These are phyloP conservation scores for Deinandra increscens DNA, from an alignment of 129 eudicot species.

Conservation along the genomic window DNA sequence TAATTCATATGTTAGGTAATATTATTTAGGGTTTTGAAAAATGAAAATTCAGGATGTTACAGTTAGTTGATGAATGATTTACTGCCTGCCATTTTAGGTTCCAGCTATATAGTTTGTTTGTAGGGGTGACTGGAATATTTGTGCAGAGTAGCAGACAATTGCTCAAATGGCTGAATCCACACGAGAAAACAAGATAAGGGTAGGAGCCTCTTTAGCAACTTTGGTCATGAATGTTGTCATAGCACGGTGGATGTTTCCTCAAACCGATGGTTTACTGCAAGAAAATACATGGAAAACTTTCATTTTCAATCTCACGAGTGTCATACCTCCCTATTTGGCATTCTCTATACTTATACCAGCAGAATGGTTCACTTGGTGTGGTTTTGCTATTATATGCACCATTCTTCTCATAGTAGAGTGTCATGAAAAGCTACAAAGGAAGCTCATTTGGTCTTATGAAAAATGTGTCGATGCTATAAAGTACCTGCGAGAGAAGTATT, in stretches of 20 bases:
- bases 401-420: background rate
- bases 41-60: no score
- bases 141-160: conserved; percentile 7
- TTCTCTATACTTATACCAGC: conserved; percentile 15
- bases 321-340: background rate
- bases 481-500: background rate
- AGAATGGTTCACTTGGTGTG: conserved; percentile 18
- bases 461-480: background rate
- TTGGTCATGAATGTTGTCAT: background rate
- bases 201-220: background rate
- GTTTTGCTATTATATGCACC: background rate
- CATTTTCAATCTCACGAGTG: background rate
- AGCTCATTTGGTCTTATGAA: background rate
- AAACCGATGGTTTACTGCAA: background rate
- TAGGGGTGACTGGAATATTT: conserved; percentile 8
- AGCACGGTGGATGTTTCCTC: background rate
- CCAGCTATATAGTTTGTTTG: background rate
- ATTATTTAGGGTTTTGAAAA: no score
- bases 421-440: background rate
- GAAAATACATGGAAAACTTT: background rate
- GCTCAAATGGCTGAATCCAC: background rate
- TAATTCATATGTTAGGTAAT: no score
- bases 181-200: background rate
- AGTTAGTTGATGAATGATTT: no score
- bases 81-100: no score